Evolutionary conservation across 805 yeast species (phyloP).

Genomic region (Hanseniaspora valbyensis): DNA sequence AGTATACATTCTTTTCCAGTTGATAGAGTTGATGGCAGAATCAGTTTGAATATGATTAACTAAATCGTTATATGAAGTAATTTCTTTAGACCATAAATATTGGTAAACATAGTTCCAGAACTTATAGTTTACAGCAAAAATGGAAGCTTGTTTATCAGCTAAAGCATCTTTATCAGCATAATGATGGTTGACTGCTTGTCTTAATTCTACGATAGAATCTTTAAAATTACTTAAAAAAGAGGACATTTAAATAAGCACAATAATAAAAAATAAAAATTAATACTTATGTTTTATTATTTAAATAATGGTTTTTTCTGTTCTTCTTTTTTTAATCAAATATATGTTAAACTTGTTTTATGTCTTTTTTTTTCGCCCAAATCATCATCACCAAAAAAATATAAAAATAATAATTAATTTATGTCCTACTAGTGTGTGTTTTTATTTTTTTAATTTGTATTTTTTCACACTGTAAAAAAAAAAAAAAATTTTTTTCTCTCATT

Average conservation of each 20-base stretch:
- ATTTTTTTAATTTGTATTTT: too few relatives aligned
- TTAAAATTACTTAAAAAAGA: neutral
- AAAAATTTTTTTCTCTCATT: too few relatives aligned
- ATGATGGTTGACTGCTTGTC: slow-evolving; percentile 12
- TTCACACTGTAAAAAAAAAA: too few relatives aligned
- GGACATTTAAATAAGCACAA: slow-evolving; percentile 10
- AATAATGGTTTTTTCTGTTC: too few relatives aligned
- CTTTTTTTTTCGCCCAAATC: too few relatives aligned
- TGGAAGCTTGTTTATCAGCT: slow-evolving; percentile 6
- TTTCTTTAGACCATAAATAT: slow-evolving; percentile 5
- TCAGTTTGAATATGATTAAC: neutral
- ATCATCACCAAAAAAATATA: too few relatives aligned
- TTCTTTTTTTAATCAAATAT: too few relatives aligned
- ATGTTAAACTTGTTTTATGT: too few relatives aligned
- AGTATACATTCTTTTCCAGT: slow-evolving; percentile 15
- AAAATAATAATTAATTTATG: too few relatives aligned
- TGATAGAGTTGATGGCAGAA: slow-evolving; percentile 20
- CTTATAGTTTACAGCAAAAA: slow-evolving; percentile 11
- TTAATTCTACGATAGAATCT: slow-evolving; percentile 5
- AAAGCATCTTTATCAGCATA: slow-evolving; percentile 7
- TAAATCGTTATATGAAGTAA: neutral
- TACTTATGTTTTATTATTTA: too few relatives aligned
- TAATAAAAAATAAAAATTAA: too few relatives aligned
- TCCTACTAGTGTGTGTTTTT: too few relatives aligned
- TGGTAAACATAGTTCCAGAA: slow-evolving; percentile 11